Evolutionary conservation across 2,329 filamentous ascomycete species (phyloP).

Genomic region (Alternaria atra): DNA sequence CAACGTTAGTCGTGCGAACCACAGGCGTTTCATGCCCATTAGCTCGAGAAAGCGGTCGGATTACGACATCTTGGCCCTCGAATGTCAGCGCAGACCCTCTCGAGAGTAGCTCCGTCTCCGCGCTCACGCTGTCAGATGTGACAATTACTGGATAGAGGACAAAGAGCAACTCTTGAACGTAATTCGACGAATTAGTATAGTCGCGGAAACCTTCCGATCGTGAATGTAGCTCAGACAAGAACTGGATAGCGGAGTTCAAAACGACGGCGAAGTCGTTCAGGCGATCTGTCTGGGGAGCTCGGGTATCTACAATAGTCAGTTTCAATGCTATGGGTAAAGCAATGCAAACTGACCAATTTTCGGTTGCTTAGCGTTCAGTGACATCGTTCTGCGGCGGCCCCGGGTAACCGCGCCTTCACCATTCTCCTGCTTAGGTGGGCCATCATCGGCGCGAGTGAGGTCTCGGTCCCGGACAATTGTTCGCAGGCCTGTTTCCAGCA

Average conservation of each 20-base stretch:
- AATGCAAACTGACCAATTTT: conserved; percentile 37
- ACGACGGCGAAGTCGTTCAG: conserved; percentile 69
- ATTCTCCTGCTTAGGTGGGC: conserved; percentile 26
- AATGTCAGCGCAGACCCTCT: conserved; percentile 83
- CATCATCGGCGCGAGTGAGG: conserved; percentile 28
- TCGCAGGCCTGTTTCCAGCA: conserved; percentile 87
- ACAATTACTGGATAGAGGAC: conserved; percentile 89
- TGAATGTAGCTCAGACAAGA: conserved; percentile 80
- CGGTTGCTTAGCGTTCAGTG: conserved; percentile 66
- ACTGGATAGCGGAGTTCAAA: conserved; percentile 78
- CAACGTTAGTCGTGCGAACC: conserved; percentile 74
- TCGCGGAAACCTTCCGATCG: conserved; percentile 82
- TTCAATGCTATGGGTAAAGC: neutral
- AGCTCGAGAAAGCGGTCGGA: conserved; percentile 75
- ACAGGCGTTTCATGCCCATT: conserved; percentile 68
- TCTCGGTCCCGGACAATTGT: conserved; percentile 49
- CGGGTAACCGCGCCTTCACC: conserved; percentile 41
- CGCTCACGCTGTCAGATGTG: conserved; percentile 81
- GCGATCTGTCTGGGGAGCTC: conserved; percentile 45
- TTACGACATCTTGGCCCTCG: conserved; percentile 84
- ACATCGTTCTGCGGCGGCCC: conserved; percentile 70
- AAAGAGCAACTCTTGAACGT: conserved; percentile 79
- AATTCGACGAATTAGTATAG: conserved; percentile 81
- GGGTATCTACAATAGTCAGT: conserved; percentile 42
- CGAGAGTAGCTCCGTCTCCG: conserved; percentile 87